Evolutionary conservation across 1,139 yeast species (phyloP).

Genomic region (Saccharomycopsis hybrid): DNA sequence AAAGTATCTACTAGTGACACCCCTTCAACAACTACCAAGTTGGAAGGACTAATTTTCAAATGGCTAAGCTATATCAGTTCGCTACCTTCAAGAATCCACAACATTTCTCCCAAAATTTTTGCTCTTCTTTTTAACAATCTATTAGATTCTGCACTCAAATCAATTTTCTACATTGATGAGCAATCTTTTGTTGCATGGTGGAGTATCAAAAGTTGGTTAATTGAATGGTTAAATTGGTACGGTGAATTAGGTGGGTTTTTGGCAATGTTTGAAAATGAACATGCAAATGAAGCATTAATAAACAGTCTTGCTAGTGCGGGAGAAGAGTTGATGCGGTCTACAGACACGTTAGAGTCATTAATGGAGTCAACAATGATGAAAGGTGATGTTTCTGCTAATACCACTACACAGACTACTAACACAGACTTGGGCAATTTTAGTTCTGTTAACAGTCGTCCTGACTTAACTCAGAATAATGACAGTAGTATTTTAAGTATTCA

Average conservation of each 20-base stretch:
- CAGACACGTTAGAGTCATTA: too few species aligned
- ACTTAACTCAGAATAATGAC: neutral
- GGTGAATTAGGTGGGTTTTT: slow-evolving; percentile 64
- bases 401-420: neutral
- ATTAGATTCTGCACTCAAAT: slow-evolving; percentile 59
- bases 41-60: slow-evolving; percentile 23
- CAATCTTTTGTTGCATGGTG: slow-evolving; percentile 73
- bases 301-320: too few species aligned
- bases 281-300: too few species aligned
- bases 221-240: slow-evolving; percentile 64
- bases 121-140: slow-evolving; percentile 49
- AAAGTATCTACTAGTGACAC: neutral
- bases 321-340: too few species aligned
- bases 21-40: neutral
- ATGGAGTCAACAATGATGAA: too few species aligned
- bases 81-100: slow-evolving; percentile 24
- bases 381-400: slow-evolving; percentile 26
- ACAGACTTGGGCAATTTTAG: neutral
- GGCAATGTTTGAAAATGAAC: neutral
- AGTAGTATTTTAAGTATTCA: slow-evolving; percentile 1
- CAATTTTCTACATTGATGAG: slow-evolving; percentile 52
- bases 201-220: slow-evolving; percentile 71
- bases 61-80: slow-evolving; percentile 38
- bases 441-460: neutral
- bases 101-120: slow-evolving; percentile 50